Evolutionary conservation across 495 filamentous ascomycete genomes (phyloP).

Genomic region (Penicillium egyptiacum): DNA sequence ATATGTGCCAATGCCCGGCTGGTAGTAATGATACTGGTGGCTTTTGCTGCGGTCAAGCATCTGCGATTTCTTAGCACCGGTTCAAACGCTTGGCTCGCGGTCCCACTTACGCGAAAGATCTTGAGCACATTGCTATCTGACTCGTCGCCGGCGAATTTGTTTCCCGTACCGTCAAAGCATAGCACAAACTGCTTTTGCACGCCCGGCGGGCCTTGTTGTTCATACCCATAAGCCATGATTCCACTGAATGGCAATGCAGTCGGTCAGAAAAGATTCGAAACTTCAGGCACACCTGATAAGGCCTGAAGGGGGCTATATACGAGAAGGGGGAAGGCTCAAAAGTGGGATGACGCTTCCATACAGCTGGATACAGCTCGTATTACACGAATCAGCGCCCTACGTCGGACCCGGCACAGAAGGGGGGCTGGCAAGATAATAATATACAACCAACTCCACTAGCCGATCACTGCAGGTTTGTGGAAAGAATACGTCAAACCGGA

Average conservation of each 20-base stretch:
- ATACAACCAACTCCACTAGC: constrained; percentile 18
- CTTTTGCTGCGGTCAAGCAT: constrained; percentile 58
- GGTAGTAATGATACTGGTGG: constrained; percentile 44
- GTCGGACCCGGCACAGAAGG: constrained; percentile 1
- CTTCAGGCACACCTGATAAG: background rate
- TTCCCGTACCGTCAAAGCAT: constrained; percentile 89
- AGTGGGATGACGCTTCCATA: constrained; percentile 7
- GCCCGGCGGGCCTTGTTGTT: constrained; percentile 15
- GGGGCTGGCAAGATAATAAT: constrained; percentile 17
- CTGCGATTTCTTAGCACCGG: constrained; percentile 18
- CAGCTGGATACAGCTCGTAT: background rate
- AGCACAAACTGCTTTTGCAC: constrained; percentile 63
- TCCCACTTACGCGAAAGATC: constrained; percentile 60
- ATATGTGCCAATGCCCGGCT: constrained; percentile 84
- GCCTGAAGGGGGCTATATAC: constrained; percentile 1
- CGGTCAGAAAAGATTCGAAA: background rate
- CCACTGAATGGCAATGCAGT: background rate
- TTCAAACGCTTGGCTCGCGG: constrained; percentile 2
- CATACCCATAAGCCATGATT: constrained; percentile 19
- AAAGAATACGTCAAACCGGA: constrained; percentile 29
- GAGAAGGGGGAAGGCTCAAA: background rate
- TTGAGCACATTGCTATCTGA: constrained; percentile 88
- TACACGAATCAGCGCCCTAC: constrained; percentile 12
- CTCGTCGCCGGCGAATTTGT: constrained; percentile 79
- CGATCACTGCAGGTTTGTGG: constrained; percentile 29